These are phyloP conservation scores for Rhodotorula sp. DNA, from an alignment of 1,284 basidiomycete species.

Conservation along the genomic window DNA sequence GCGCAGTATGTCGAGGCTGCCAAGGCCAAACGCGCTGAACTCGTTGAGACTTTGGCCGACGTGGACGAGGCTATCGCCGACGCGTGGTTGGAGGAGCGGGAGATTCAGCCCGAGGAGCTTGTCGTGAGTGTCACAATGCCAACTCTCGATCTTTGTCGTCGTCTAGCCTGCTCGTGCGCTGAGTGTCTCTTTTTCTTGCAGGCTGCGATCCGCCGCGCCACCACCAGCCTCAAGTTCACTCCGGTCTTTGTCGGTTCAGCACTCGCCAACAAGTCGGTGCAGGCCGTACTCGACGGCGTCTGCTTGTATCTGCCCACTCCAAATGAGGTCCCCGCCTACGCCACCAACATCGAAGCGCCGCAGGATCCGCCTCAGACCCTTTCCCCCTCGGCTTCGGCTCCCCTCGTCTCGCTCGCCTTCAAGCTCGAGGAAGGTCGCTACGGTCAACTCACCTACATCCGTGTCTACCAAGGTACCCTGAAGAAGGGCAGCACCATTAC, in stretches of 20 bases:
- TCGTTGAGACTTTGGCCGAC: slow-evolving; percentile 93
- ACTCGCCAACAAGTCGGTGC: slow-evolving; percentile 96
- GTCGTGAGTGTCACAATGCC: slow-evolving; percentile 49
- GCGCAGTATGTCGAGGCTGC: slow-evolving; percentile 68
- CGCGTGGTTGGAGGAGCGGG: slow-evolving; percentile 80
- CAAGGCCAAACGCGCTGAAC: slow-evolving; percentile 77
- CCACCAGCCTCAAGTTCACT: slow-evolving; percentile 83
- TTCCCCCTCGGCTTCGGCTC: slow-evolving; percentile 74
- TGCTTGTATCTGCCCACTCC: slow-evolving; percentile 95
- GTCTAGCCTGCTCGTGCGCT: too few relatives aligned
- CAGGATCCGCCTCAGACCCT: slow-evolving; percentile 61
- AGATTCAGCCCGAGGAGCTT: slow-evolving; percentile 70
- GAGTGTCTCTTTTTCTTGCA: neutral
- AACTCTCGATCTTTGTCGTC: too few relatives aligned
- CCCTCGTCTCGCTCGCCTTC: slow-evolving; percentile 93
- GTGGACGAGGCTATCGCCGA: slow-evolving; percentile 94
- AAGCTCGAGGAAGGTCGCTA: slow-evolving; percentile 98
- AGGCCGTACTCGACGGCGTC: slow-evolving; percentile 90
- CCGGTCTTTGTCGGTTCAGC: slow-evolving; percentile 97
- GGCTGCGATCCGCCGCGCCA: slow-evolving; percentile 81
- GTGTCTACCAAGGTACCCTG: slow-evolving; percentile 95
- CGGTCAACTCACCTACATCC: slow-evolving; percentile 97
- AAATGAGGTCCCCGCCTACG: slow-evolving; percentile 71
- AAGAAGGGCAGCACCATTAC: slow-evolving; percentile 81
- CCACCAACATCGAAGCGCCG: slow-evolving; percentile 56